Evolutionary conservation across 306 rosid genomes (phyloP), one percentile per base, ranked within the genome.

Genomic region (Sicyos edulis): DNA sequence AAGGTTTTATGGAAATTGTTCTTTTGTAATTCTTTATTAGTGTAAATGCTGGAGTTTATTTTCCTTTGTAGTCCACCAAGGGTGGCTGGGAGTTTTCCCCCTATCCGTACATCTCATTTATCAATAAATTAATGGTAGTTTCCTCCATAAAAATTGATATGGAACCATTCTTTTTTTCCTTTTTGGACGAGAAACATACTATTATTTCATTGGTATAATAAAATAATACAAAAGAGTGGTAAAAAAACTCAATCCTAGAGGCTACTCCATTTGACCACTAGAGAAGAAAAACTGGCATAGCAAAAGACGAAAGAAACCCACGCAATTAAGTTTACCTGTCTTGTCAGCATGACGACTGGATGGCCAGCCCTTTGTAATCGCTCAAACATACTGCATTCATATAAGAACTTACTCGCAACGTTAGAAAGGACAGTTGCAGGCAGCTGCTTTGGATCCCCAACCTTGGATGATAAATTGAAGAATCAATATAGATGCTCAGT

Each of bases 401-500:
- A 93, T 11, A 76, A 86, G 82, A 86, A 93, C 83, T 88, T 93
- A 79, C 96, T 88, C 5, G 97, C 97, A 55, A 88, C 82, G 78
- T 85, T 93, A 70, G 98, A 93, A 59, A 93, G 88, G 53, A 93
- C 95, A 22, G 98, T 90, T 74, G 97, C 98, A 65, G 98, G 98
- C 80, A 93, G 98, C 87, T 93, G 98, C 89, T 93, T 93, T 50
- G 98, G 98, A 76, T 93, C 98, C 44, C 97, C 98, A 72, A 93
- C 98, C 98, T 93, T 80, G 34, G 76, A 61, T 68, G n/a, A 76
- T 56, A 81, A 71, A 84, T 80, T 58, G 68, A 60, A 42, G 80
- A 60, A 10, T 81, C 76, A 86, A 85, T 69, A 49, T 79, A 74
- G 79, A 66, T 75, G 73, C 77, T 75, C 56, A 26, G n/a, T n/a